Evolutionary conservation across 1,139 yeast species (phyloP), one percentile per base, ranked within the genome.

Genomic region (Saccharomyces hybrid): DNA sequence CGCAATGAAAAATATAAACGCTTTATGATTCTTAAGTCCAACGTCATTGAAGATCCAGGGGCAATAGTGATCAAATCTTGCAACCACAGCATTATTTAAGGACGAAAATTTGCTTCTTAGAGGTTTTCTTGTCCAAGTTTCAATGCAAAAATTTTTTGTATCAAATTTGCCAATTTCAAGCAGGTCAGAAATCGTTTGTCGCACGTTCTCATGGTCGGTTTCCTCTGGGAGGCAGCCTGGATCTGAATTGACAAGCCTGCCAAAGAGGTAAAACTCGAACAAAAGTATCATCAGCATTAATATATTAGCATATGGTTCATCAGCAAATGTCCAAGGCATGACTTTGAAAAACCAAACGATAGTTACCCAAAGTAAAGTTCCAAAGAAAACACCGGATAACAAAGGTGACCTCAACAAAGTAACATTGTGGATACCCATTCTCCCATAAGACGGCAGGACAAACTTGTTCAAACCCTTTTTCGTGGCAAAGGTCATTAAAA

Each of bases 11-110:
- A 81, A 73, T 63, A 87, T 72, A 67, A 91, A 91, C 2, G 82
- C 64, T 63, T 91, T 88, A 67, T 93, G 98, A 67, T 91, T 93
- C 61, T 95, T 77, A n/a, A 89, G 81, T 0, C 97, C 98, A 60
- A 93, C 77, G 56, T 90, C 95, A 66, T 91, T 93, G 68, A 82
- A 86, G 5, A 87, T 81, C 99, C 99, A 93, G 0, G 98, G 97
- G 70, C 99, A 93, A 62, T 82, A 88, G 70, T 93, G 99, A 68
- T 93, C 98, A 66, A 86, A 89, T 59, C 87, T 77, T 0, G 96
- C 95, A 31, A 93, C 80, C 54, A 88, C 78, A 49, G 78, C 76
- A 53, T 79, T 77, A 49, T 79, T 76, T 55, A 77, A 70, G 38
- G 76, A 73, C 27, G 95, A 87, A 68, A 80, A 91, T 64, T 81